phyloP scores from a whole-genome alignment of 495 filamentous ascomycete genomes.

The Aspergillus haitiensis region DNA sequence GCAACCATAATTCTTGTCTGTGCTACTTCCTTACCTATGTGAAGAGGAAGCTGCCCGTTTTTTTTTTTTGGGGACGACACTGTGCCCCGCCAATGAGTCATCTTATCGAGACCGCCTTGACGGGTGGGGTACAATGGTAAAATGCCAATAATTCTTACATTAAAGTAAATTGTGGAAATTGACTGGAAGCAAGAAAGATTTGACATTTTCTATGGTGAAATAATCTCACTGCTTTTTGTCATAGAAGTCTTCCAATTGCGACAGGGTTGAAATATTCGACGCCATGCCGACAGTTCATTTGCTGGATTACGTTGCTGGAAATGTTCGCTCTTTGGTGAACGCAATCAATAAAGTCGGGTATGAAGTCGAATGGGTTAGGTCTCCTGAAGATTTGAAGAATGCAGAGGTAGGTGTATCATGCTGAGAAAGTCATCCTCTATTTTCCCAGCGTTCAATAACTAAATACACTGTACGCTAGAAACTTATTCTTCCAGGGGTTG shows the following conservation, averaged over 20 bases:
- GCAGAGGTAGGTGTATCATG: conserved; percentile 64
- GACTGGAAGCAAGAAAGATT: not conserved
- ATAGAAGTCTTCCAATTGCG: not conserved
- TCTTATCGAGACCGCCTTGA: not conserved
- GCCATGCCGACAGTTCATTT: conserved; percentile 88
- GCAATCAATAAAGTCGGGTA: conserved; percentile 95
- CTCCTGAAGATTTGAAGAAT: conserved; percentile 75
- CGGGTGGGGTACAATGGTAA: conserved; percentile 3
- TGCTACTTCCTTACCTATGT: no score
- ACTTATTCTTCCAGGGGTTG: conserved; percentile 92
- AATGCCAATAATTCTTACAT: not conserved
- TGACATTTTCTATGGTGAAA: not conserved
- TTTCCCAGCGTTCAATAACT: conserved; percentile 5
- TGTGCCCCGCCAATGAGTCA: conserved; percentile 14
- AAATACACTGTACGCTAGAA: conserved; percentile 49
- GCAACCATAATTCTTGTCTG: no score
- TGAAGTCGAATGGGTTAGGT: conserved; percentile 86
- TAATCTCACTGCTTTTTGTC: not conserved
- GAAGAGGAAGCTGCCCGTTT: no score
- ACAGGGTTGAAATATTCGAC: not conserved
- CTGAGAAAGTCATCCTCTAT: not conserved
- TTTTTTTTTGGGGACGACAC: not conserved
- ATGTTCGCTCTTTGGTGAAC: conserved; percentile 92
- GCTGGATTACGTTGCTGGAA: conserved; percentile 83
- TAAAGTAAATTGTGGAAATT: no score